Evolutionary conservation across 495 filamentous ascomycete species (phyloP), one percentile per base, ranked within the genome.

Genomic region (Hyaloscypha finlandica): DNA sequence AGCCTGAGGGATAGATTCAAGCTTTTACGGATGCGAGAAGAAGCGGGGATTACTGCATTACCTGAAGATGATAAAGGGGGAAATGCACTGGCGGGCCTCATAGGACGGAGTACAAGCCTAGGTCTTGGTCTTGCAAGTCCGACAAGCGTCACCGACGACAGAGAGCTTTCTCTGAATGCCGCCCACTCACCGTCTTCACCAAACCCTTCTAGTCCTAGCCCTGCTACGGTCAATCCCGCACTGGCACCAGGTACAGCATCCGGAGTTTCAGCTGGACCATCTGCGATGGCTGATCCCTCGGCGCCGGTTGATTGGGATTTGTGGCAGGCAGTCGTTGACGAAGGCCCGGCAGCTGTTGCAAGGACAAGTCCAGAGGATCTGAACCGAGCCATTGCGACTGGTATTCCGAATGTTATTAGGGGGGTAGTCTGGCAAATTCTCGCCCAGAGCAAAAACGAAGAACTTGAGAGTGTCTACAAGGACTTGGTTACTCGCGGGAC

Each of bases 341-440:
- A 96, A 80, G 95, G 96, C 2, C 90, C 93, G 12, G 88, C 90
- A 37, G 94, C 92, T 9, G 88, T 97, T 66, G 90, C 90, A 32
- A 83, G 91, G 48, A 90, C 91, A 33, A 96, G 91, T 71, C 84
- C 93, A 4, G 90, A 94, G 63, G 94, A 97, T 71, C 78, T 99
- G 62, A 96, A 93, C 73, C 85, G 85, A 64, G 93, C 95, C 11
- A 97, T 98, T 65, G 92, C 95, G 45, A 89, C 90, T 58, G 95
- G 95, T 51, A 98, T 99, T 64, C 95, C 95, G 3, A 92, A 89
- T 70, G 95, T 93, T 20, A 96, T 99, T 63, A 86, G 95, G 56
- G 95, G 95, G 25, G 96, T 97, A 12, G 92, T 99, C 31, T 99
- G 95, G 95, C 95, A 99, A 77, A 93, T 97, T 14, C 77, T 99